Conservation (phyloP, 2,329 filamentous ascomycete genomes). For the Chrysoporthe puriensis region DNA sequence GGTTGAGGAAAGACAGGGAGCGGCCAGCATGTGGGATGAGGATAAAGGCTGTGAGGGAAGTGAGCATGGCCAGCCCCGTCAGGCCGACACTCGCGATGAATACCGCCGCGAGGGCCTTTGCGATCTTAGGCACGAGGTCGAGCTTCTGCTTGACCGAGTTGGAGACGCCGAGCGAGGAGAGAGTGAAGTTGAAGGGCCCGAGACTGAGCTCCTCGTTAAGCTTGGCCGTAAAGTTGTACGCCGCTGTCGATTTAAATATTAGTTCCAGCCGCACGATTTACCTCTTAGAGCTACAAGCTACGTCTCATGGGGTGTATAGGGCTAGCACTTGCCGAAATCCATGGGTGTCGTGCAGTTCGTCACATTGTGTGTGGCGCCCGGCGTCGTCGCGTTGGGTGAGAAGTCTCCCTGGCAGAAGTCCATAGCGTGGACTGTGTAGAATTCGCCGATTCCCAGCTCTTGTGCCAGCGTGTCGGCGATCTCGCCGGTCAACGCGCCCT, state of each 20-base stretch:
- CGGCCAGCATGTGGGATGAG: conserved; percentile 24
- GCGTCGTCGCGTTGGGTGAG: conserved; percentile 32
- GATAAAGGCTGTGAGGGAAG: conserved; percentile 25
- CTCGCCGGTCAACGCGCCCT: conserved; percentile 27
- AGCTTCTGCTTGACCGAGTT: conserved; percentile 29
- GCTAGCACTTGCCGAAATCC: conserved; percentile 22
- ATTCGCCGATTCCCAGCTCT: conserved; percentile 38
- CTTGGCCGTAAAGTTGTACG: conserved; percentile 31
- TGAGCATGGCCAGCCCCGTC: conserved; percentile 29
- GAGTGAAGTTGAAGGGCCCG: conserved; percentile 30
- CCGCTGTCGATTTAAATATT: background rate
- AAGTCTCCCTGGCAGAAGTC: conserved; percentile 38
- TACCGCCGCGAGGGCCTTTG: conserved; percentile 31
- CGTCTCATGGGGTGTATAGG: background rate
- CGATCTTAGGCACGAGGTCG: conserved; percentile 29
- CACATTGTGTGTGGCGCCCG: conserved; percentile 33
- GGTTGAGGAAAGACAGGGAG: conserved; percentile 42
- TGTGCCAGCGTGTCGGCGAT: conserved; percentile 32
- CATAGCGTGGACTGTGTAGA: conserved; percentile 39
- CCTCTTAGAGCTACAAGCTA: too few species aligned
- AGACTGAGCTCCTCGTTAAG: conserved; percentile 30
- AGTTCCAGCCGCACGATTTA: background rate
- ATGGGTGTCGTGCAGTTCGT: conserved; percentile 34
- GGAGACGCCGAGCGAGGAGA: conserved; percentile 30
- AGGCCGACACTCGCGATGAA: conserved; percentile 30